These are phyloP conservation scores for Tricholoma matsutake DNA, from an alignment of 768 basidiomycete genomes.

Conservation along the genomic window DNA sequence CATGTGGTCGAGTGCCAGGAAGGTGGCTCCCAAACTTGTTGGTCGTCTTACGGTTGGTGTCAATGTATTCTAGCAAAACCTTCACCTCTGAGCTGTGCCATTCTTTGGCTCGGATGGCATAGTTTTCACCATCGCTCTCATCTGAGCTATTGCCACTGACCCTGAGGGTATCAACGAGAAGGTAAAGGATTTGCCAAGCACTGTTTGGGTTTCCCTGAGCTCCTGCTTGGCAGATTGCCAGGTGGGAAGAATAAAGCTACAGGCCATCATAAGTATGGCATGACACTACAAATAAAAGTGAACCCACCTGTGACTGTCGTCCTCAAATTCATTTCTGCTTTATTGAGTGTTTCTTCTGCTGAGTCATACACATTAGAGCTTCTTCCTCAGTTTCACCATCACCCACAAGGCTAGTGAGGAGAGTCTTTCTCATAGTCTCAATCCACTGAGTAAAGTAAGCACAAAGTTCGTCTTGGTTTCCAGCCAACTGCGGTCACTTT, in stretches of 20 bases:
- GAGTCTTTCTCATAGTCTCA: slow-evolving; percentile 1
- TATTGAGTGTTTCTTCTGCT: neutral
- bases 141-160: neutral
- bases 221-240: neutral
- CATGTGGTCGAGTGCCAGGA: no score
- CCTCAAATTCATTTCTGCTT: neutral
- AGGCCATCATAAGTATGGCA: no score
- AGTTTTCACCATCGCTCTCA: no score
- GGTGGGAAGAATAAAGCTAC: neutral
- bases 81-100: no score
- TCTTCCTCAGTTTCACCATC: neutral
- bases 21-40: no score
- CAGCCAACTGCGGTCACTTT: neutral
- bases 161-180: neutral
- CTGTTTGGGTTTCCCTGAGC: neutral
- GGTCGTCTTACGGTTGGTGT: no score
- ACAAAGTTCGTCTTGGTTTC: neutral
- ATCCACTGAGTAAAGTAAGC: neutral
- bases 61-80: no score
- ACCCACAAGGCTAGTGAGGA: neutral
- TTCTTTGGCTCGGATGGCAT: no score
- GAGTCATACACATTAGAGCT: neutral
- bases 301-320: neutral
- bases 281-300: neutral
- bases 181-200: slow-evolving; percentile 1